Evolutionary conservation across 2,329 filamentous ascomycete genomes (phyloP), one percentile per base, ranked within the genome.

Genomic region (Colletotrichum melonis): DNA sequence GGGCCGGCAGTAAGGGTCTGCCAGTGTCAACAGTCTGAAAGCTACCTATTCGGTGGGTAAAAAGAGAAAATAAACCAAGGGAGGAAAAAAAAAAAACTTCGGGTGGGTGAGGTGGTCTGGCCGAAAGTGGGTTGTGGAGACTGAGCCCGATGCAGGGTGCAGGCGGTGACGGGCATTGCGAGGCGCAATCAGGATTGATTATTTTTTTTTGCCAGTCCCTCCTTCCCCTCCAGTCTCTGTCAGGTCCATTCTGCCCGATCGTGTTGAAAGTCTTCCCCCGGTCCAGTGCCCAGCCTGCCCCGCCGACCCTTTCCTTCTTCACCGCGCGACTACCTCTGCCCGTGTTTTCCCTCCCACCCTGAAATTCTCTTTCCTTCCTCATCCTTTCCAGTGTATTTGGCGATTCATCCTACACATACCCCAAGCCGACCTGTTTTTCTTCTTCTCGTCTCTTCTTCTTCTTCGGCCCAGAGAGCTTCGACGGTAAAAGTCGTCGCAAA

Each of bases 81-180:
- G 5, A 26, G 46, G 9, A 35, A 9, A n/a, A 14, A n/a, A 16
- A n/a, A 28, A 49, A 63, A 63, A 55, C 12, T 54, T 19, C 14
- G 30, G 28, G 7, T n/a, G 59, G 49, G 49, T 32, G 35, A 19
- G 22, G 38, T 42, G 62, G 32, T 70, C 22, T 57, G 46, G 60
- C 56, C 28, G 35, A 66, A 57, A 71, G 49, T 66, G 56, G 60
- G 67, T 60, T 42, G 26, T 60, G 5, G n/a, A 65, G 24, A 52
- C n/a, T 32, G 71, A 56, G 46, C 12, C 56, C 46, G 62, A 62
- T 73, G 49, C 71, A 73, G 67, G 66, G 70, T 73, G 66, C 71
- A 73, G 71, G 71, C 67, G 71, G 71, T 73, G 71, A 71, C 71
- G 63, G 32, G 67, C 70, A 73, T 70, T 62, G 66, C 55, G 62